A percentile compares a stretch with the other conserved stretches of the same genome.
Evolutionary conservation across 164 flowering plant species (phyloP).

Genomic region (Malania oleifera): DNA sequence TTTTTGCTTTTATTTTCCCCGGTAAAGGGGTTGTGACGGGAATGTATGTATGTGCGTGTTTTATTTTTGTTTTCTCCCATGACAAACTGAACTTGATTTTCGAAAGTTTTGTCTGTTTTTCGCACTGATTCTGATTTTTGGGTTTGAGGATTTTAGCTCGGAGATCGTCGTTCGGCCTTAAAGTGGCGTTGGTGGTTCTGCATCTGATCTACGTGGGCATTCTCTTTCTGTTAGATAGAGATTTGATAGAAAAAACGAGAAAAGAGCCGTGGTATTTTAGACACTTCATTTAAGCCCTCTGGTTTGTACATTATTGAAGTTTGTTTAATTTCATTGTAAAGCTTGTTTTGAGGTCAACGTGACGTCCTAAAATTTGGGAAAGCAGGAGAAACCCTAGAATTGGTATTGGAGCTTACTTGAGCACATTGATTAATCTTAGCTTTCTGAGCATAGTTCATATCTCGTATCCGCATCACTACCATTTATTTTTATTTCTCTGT

Average conservation of each 20-base stretch:
- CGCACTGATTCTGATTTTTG: background rate
- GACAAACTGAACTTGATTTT: too few species aligned
- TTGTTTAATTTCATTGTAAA: background rate
- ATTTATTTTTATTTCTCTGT: too few species aligned
- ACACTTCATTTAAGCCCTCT: background rate
- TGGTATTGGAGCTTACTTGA: too few species aligned
- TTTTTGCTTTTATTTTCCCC: background rate
- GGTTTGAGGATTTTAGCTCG: conserved; percentile 40
- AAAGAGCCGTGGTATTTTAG: conserved; percentile 64
- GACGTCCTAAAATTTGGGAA: too few species aligned
- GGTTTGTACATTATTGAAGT: background rate
- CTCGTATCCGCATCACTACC: too few species aligned
- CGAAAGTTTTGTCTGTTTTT: too few species aligned
- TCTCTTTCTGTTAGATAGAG: conserved; percentile 53
- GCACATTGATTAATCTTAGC: too few species aligned
- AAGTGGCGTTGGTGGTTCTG: conserved; percentile 56
- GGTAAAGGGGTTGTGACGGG: background rate
- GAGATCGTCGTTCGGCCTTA: conserved; percentile 64
- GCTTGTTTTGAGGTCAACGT: too few species aligned
- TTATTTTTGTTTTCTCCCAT: background rate
- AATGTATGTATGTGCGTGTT: background rate
- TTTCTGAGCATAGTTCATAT: too few species aligned
- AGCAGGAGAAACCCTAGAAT: too few species aligned
- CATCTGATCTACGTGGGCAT: conserved; percentile 61
- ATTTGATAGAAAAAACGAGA: conserved; percentile 51